Evolutionary conservation across 192 early-diverging fungal genomes (phyloP), one percentile per base, ranked within the genome.

Genomic region (Linnemannia schmuckeri): DNA sequence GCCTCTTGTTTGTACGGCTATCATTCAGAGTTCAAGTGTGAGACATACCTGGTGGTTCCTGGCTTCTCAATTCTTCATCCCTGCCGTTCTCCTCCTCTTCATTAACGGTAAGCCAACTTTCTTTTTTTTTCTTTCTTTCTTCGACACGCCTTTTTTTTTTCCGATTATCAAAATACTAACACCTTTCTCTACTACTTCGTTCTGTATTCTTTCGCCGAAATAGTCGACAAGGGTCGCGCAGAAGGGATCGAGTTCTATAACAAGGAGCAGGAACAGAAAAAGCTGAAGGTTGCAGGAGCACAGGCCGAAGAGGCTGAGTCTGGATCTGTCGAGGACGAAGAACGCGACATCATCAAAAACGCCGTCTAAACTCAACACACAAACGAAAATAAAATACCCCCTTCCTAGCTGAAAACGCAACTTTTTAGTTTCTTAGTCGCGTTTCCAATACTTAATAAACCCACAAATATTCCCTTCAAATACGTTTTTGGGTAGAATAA

Each of bases 1-100:
- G 1, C 93, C 93, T 0, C 84, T 94, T 75, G 83, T 94, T 42
- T 91, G 92, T 27, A 92, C 87, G 4, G 89, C 88, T 49, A 93
- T 94, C 71, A 81, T 83, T 27, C 73, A 90, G 41, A 80, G 78
- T 17, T 81, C 90, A 0, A 90, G 81, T 27, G 83, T 72, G 3
- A 52, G 84, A 3, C 52, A 81, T 35, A 86, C 84, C 0, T 86
- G 84, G 84, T 70, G 63, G 52, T 86, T 86, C 71, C 37, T 86
- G 40, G 74, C 74, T 1, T 55, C 79, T 4, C 84, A 86, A 40
- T 81, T 86, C 33, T 86, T 69, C 61, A 57, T 86, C 12, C 84
- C 84, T n/a, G 84, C 79, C 9, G 13, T 72, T 27, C 42, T 86
- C 74, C 35, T 86, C 27, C 30, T 80, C 17, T 86, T 86, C 44